Base-by-base conservation (phyloP, 2,329 filamentous ascomycete genomes). In the Pezicula carpinea region DNA sequence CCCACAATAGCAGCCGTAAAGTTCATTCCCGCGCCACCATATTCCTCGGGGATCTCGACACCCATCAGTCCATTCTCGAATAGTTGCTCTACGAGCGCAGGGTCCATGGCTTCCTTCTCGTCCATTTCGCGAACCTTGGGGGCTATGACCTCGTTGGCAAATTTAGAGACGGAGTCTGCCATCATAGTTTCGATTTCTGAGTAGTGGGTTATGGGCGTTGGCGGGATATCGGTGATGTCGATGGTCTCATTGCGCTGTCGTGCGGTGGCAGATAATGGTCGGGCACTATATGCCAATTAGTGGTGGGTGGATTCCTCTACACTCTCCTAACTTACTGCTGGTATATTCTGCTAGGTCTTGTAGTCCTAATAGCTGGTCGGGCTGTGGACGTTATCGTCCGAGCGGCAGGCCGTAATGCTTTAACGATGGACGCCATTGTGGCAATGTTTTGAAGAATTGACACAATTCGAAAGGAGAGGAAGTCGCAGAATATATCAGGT, bases 31-130 rank as follows among this genome's bases (percentile, higher is more conserved):
- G 92, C 89, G 51, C 93, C 93, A 51, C 93, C 93, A 65, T 85
- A 99, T 69, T 96, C 91, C 69, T 99, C 93, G 14, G 93, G 92
- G 48, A 99, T 96, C 73, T 99, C 93, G 54, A 99, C 80, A 52
- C 90, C 87, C 93, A 99, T 99, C 42, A 99, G 75, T 0, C 93
- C 93, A 66, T 97, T 91, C 74, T 99, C 93, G 62, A 99, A 99
- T 44, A 96, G 79, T 70, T 93, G 87, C 73, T 96, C 90, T 5
- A 99, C 86, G 6, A 99, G 70, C 1, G 77, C 66, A 0, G 89
- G 83, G 66, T 97, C 93, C 93, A 99, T 97, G 48, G 78, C 70
- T 75, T 99, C 93, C 23, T 85, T 85, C 76, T 99, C 93, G 66
- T 99, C 93, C 93, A 99, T 99, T 15, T 95, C 91, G 48, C 93